phyloP scores from a whole-genome alignment of 345 rosid species.

The Linum tenue region DNA sequence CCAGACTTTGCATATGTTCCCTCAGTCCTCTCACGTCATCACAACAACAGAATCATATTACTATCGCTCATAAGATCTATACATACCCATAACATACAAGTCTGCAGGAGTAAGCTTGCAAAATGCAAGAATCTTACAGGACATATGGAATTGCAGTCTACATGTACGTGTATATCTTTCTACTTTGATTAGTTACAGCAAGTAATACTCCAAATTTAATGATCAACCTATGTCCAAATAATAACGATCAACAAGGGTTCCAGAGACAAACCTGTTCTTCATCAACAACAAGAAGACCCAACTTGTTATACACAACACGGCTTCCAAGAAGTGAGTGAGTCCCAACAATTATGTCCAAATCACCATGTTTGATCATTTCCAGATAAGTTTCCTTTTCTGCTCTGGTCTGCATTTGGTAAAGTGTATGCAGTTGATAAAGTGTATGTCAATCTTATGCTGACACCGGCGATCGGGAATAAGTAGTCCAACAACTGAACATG shows the following conservation, averaged over 20 bases:
- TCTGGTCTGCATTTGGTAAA: constrained; percentile 50
- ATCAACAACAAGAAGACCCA: constrained; percentile 94
- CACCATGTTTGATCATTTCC: constrained; percentile 66
- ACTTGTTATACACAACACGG: constrained; percentile 80
- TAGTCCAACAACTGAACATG: constrained; percentile 1
- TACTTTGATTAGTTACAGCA: neutral
- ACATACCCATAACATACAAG: neutral
- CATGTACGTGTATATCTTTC: neutral
- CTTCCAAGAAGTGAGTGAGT: constrained; percentile 96
- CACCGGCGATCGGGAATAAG: neutral
- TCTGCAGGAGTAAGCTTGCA: neutral
- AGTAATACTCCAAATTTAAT: neutral
- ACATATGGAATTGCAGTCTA: neutral
- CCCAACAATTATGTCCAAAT: constrained; percentile 75
- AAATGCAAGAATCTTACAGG: neutral
- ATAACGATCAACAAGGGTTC: neutral
- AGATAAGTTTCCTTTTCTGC: constrained; percentile 66
- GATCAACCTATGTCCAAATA: neutral
- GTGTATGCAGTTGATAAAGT: constrained; percentile 7
- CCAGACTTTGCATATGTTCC: neutral
- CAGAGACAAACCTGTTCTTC: constrained; percentile 80
- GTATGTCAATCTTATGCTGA: constrained; percentile 8
- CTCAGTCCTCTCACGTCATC: neutral
- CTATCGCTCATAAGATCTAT: neutral
- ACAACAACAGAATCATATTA: too few species aligned